A percentile compares a stretch with the other conserved stretches of the same genome.
These are phyloP conservation scores for Colletotrichum sp. DNA, from an alignment of 2,329 filamentous ascomycete genomes.

Conservation along the genomic window DNA sequence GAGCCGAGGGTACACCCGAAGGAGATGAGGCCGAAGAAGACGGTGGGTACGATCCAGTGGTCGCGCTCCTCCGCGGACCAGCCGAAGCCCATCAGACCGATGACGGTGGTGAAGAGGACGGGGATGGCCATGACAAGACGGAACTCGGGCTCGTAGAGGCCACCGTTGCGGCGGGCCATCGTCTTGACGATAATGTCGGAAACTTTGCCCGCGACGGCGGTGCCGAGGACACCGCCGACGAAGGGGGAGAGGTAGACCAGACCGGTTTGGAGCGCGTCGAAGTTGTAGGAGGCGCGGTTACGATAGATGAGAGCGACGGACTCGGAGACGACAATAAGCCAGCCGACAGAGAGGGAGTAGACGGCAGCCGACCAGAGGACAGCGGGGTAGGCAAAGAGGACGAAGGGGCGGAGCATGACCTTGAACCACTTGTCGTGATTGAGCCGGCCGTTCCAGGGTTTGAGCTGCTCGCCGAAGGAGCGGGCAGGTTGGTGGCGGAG, in stretches of 20 bases:
- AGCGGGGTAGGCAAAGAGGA: constrained; percentile 85
- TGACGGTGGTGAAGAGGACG: constrained; percentile 76
- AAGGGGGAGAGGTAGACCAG: constrained; percentile 92
- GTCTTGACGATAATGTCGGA: constrained; percentile 84
- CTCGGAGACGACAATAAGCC: constrained; percentile 95
- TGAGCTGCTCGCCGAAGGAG: constrained; percentile 77
- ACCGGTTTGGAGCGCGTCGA: constrained; percentile 80
- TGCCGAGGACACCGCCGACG: constrained; percentile 87
- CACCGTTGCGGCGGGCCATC: constrained; percentile 87
- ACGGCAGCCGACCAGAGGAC: constrained; percentile 88
- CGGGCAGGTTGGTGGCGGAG: constrained; percentile 71
- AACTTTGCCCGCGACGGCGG: constrained; percentile 85
- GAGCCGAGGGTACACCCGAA: constrained; percentile 92
- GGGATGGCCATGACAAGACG: constrained; percentile 87
- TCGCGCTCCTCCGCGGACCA: constrained; percentile 82
- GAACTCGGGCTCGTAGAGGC: constrained; percentile 94
- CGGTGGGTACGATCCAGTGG: constrained; percentile 87
- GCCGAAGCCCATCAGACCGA: constrained; percentile 95
- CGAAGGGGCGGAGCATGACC: constrained; percentile 79
- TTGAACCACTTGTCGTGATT: constrained; percentile 80
- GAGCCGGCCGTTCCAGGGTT: constrained; percentile 79
- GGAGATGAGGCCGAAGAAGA: constrained; percentile 91
- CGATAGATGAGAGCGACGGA: constrained; percentile 83
- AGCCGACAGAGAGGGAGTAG: constrained; percentile 88
- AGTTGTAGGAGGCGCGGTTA: constrained; percentile 73